Base-by-base conservation (phyloP, 1,284 basidiomycete species). In the Vanrija sp. region DNA sequence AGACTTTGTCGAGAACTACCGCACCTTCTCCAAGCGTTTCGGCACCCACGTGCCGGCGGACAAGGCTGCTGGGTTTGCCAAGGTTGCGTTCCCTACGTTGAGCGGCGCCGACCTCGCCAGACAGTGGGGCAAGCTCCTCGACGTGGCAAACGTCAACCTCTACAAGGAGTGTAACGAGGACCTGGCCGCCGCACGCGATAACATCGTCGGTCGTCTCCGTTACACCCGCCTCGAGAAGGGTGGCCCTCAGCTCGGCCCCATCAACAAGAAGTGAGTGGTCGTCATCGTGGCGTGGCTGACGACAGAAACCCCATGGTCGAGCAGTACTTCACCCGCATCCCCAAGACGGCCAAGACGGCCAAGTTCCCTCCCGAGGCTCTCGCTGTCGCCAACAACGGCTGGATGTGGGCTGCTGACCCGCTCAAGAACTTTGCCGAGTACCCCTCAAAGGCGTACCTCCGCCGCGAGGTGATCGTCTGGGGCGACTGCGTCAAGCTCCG, bases 391-490 rank as follows among this genome's bases (percentile, higher is more conserved):
- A 97, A 98, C 77, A 98, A 98, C 67, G 95, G 95, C 7, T 98
- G 95, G 95, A 95, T 98, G 65, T 98, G 95, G 95, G 81, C 88
- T 55, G 94, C 95, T 2, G 87, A 98, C 72, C 95, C 95, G 0
- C 81, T 98, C 19, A 82, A 85, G 61, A 96, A 98, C 78, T 98
- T 98, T 77, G 95, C 94, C 9, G 83, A 90, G n/a, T 83, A 84
- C 45, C 87, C 89, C 1, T 98, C 94, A n/a, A 95, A 95, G 72
- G 88, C 93, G 1, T 98, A 98, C 73, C 82, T 98, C 45, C 86
- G 92, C 25, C 87, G 95, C 48, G 91, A 97, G 75, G 90, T 98
- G 46, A 98, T 98, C 63, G 90, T 87, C 18, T 98, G 95, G 95
- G 86, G 86, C 41, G 96, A 98, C 75, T 98, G 95, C 71, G 95